A percentile compares a stretch with the other conserved stretches of the same genome.
These are phyloP conservation scores for Monosporozyma servazzii DNA, from an alignment of 805 yeast species.

Conservation along the genomic window DNA sequence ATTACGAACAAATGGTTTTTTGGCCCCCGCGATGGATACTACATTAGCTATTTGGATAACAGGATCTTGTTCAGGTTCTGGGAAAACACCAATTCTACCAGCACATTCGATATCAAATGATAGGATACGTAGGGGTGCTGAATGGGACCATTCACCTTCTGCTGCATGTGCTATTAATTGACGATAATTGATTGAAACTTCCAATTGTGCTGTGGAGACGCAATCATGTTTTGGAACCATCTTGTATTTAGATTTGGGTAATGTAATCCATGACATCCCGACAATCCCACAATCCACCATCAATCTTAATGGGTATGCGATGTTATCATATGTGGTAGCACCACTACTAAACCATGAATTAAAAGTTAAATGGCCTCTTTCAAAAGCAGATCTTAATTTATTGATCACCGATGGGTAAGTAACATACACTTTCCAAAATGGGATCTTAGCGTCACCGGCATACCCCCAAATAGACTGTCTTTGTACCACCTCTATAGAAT, in stretches of 20 bases:
- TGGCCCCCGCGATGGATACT: conserved; percentile 64
- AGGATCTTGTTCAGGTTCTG: conserved; percentile 88
- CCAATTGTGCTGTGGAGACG: conserved; percentile 79
- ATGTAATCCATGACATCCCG: conserved; percentile 95
- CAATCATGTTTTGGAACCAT: conserved; percentile 33
- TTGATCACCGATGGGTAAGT: conserved; percentile 59
- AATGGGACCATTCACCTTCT: conserved; percentile 87
- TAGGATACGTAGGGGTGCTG: conserved; percentile 87
- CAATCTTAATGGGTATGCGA: conserved; percentile 73
- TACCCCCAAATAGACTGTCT: conserved; percentile 94
- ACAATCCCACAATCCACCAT: conserved; percentile 90
- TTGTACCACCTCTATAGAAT: conserved; percentile 51
- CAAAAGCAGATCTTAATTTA: conserved; percentile 70
- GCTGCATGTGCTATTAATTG: conserved; percentile 73
- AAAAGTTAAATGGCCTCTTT: conserved; percentile 64
- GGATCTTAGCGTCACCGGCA: conserved; percentile 64
- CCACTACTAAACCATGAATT: conserved; percentile 54
- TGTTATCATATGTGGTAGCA: conserved; percentile 76
- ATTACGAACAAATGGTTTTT: conserved; percentile 84
- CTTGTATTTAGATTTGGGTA: conserved; percentile 65
- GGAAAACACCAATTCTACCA: conserved; percentile 93
- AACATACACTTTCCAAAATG: conserved; percentile 68
- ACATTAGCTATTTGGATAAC: conserved; percentile 97
- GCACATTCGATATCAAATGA: conserved; percentile 98
- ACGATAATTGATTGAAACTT: conserved; percentile 57